Base-by-base conservation (phyloP, 352 stramenopile species). In the Nothophytophthora sp. region DNA sequence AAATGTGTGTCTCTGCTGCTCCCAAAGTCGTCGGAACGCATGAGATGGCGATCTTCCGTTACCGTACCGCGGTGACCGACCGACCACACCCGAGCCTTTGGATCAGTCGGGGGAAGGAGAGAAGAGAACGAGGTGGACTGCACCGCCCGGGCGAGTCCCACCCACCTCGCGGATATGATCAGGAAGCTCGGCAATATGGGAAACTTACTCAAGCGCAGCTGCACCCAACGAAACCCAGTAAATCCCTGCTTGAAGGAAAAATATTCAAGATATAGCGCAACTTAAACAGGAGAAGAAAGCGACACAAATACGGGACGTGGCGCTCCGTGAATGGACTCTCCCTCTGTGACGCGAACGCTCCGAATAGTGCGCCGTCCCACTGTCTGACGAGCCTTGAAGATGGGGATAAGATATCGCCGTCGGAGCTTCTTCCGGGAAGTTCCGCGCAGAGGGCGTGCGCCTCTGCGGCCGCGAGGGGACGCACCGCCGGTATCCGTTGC, bases 301-400 rank as follows among this genome's bases (percentile, higher is more conserved):
- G n/a, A n/a, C n/a, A n/a, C n/a, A n/a, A n/a, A 61, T 45, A 45
- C n/a, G 15, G 27, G 43, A 50, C 20, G 43, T 41, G 43, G 19
- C 46, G 43, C 23, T 19, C 8, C 28, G 19, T 41, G 32, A 49
- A 58, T 51, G 51, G 20, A 15, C 27, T 19, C 37, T 39, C 22
- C n/a, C 44, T 19, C 52, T 25, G 30, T 44, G 55, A 59, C 55
- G 41, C 48, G 46, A 23, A 40, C 36, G 12, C 13, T 24, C n/a
- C n/a, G n/a, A n/a, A n/a, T n/a, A n/a, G n/a, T n/a, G n/a, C n/a
- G n/a, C n/a, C n/a, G n/a, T n/a, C n/a, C 9, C 32, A 37, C 12
- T 16, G 32, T 16, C 12, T 37, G 12, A 37, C 28, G 12, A 12
- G 12, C 28, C 7, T 33, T 11, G 19, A 11, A 3, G 15, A 37